Conservation (phyloP, 768 basidiomycete species). For the Gymnopilus dilepis region DNA sequence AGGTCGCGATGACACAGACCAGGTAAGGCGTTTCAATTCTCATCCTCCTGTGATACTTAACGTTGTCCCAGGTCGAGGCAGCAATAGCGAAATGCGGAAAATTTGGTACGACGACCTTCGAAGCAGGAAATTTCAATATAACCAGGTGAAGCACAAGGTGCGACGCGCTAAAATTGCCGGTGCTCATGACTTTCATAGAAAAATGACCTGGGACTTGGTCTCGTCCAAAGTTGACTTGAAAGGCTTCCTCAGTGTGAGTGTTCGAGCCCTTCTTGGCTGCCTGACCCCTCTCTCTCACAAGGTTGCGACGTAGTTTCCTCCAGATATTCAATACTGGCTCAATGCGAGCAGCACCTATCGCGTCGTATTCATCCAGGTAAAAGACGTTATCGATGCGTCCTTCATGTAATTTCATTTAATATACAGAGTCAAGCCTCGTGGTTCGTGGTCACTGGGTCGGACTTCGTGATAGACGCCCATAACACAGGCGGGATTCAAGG, state of each 20-base stretch:
- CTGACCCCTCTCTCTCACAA: background rate
- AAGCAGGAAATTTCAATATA: constrained; percentile 53
- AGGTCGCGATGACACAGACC: constrained; percentile 46
- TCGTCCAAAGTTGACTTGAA: constrained; percentile 49
- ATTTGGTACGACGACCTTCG: constrained; percentile 49
- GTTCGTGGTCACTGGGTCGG: constrained; percentile 62
- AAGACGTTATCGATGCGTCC: background rate
- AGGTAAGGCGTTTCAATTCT: constrained; percentile 28
- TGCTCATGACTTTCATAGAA: constrained; percentile 35
- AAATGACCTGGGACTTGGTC: constrained; percentile 58
- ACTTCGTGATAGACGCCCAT: constrained; percentile 62
- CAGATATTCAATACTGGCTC: constrained; percentile 61
- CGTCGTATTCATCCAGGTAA: constrained; percentile 65
- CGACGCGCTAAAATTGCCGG: background rate
- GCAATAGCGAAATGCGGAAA: constrained; percentile 56
- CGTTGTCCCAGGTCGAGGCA: constrained; percentile 43
- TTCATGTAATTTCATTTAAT: background rate
- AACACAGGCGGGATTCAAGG: constrained; percentile 61
- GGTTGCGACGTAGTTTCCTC: constrained; percentile 48
- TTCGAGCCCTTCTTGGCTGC: background rate
- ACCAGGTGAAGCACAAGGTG: constrained; percentile 43
- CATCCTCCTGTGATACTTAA: background rate
- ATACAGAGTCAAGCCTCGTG: constrained; percentile 63
- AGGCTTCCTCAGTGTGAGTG: constrained; percentile 49
- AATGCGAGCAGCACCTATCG: constrained; percentile 59